Percentiles rank a stretch among this genome's conserved stretches.
phyloP scores from a whole-genome alignment of 169 alveolate species.

The Neospora caninum region DNA sequence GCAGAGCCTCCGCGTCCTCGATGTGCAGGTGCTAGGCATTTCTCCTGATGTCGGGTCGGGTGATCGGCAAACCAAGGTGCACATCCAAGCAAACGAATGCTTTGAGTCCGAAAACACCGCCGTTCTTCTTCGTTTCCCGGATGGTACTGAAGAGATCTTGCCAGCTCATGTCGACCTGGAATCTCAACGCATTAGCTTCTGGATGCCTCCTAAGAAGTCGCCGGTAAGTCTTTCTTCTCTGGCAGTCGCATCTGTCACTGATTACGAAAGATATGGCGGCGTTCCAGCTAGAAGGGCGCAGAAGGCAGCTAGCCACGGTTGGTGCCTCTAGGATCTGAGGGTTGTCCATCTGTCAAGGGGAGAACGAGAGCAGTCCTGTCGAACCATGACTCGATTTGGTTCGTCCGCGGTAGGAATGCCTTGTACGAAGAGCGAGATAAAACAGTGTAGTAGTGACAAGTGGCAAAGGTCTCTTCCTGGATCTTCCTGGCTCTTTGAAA shows the following conservation, averaged over 20 bases:
- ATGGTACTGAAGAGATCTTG: background rate
- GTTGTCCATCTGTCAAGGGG: too few relatives aligned
- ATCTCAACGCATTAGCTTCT: background rate
- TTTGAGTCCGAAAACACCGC: background rate
- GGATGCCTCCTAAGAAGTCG: background rate
- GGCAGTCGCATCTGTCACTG: background rate
- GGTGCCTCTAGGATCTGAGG: too few relatives aligned
- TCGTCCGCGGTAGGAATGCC: too few relatives aligned
- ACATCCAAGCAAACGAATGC: constrained; percentile 16
- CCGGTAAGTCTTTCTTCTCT: background rate
- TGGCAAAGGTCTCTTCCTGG: too few relatives aligned
- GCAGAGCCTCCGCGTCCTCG: constrained; percentile 7
- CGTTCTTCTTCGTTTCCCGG: constrained; percentile 9
- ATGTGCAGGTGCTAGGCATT: background rate
- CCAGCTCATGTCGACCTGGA: background rate
- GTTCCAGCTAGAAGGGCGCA: background rate
- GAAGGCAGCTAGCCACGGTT: background rate
- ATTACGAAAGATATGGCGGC: background rate
- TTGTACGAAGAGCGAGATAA: too few relatives aligned
- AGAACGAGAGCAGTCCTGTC: too few relatives aligned
- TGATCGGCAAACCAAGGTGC: background rate
- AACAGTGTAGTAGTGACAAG: too few relatives aligned
- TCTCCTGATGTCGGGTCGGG: constrained; percentile 2
- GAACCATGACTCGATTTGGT: too few relatives aligned
- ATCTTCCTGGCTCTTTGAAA: too few relatives aligned